phyloP scores from a whole-genome alignment of 23 red algal species.

The Agarophyton chilense region DNA sequence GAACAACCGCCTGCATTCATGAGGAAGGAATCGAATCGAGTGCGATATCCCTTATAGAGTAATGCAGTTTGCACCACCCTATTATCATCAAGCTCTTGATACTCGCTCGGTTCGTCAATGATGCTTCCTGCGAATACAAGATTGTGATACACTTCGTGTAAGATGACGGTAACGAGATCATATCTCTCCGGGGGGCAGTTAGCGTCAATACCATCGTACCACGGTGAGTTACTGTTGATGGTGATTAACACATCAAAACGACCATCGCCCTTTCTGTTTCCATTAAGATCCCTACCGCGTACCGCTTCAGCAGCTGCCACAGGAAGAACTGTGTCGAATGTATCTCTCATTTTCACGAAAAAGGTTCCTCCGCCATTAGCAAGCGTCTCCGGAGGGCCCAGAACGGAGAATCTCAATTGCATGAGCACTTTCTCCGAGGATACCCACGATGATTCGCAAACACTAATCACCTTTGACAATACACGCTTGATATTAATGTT shows the following conservation, averaged over 20 bases:
- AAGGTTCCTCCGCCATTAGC: conserved; percentile 56
- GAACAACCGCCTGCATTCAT: not conserved
- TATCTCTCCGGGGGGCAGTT: not conserved
- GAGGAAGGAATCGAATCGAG: conserved; percentile 54
- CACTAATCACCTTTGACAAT: not conserved
- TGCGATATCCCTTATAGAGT: conserved; percentile 35
- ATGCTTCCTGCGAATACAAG: conserved; percentile 62
- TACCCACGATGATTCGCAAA: conserved; percentile 4
- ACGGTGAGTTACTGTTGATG: conserved; percentile 38
- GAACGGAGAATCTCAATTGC: not conserved
- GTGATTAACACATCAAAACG: conserved; percentile 59
- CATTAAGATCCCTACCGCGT: conserved; percentile 47
- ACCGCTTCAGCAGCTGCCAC: conserved; percentile 56
- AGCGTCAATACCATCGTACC: conserved; percentile 66
- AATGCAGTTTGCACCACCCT: conserved; percentile 2
- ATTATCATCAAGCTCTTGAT: not conserved
- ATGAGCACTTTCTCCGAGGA: conserved; percentile 14
- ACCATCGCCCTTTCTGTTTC: conserved; percentile 42
- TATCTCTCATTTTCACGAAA: conserved; percentile 47
- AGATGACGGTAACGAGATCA: conserved; percentile 68
- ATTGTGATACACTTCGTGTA: conserved; percentile 74
- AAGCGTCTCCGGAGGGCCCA: conserved; percentile 8
- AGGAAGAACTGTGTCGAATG: conserved; percentile 50
- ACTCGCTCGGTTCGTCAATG: not conserved
- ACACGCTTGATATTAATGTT: not conserved